Evolutionary conservation across 345 rosid species (phyloP).

Genomic region (Reutealis trisperma): DNA sequence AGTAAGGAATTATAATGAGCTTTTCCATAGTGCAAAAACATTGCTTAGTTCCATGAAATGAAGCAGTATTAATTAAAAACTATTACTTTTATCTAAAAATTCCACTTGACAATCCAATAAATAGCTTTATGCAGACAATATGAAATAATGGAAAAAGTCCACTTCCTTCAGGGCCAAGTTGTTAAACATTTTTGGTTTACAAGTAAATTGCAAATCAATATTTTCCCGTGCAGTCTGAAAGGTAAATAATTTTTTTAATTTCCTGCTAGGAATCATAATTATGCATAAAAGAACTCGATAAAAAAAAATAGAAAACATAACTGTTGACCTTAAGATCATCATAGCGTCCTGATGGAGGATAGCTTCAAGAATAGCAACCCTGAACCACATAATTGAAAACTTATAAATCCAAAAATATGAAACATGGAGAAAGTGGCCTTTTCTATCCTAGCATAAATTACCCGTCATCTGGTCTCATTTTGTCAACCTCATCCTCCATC

Average conservation of each 20-base stretch:
- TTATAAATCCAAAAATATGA: conserved; percentile 8
- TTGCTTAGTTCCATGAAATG: too few relatives aligned
- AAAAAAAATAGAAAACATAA: conserved; percentile 4
- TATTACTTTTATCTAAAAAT: not conserved
- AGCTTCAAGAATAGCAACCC: conserved; percentile 99
- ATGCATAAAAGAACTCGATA: conserved; percentile 10
- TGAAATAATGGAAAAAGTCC: too few relatives aligned
- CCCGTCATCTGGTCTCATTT: conserved; percentile 99
- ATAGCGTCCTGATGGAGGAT: conserved; percentile 98
- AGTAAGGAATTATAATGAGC: not conserved
- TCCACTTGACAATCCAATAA: not conserved
- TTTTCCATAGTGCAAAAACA: not conserved
- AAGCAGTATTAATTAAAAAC: not conserved
- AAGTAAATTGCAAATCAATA: conserved; percentile 53
- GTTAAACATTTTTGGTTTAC: not conserved
- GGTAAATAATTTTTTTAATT: conserved; percentile 24
- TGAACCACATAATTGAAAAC: conserved; percentile 26
- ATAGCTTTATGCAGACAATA: too few relatives aligned
- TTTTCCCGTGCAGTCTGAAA: conserved; percentile 90
- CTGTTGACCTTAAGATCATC: conserved; percentile 89
- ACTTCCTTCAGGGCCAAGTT: not conserved
- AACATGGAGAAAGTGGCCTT: not conserved
- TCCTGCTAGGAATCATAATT: not conserved
- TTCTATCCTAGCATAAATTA: conserved; percentile 25
- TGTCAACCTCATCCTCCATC: conserved; percentile 99